Evolutionary conservation across 345 rosid species (phyloP).

Genomic region (Euphorbia pulcherrima): DNA sequence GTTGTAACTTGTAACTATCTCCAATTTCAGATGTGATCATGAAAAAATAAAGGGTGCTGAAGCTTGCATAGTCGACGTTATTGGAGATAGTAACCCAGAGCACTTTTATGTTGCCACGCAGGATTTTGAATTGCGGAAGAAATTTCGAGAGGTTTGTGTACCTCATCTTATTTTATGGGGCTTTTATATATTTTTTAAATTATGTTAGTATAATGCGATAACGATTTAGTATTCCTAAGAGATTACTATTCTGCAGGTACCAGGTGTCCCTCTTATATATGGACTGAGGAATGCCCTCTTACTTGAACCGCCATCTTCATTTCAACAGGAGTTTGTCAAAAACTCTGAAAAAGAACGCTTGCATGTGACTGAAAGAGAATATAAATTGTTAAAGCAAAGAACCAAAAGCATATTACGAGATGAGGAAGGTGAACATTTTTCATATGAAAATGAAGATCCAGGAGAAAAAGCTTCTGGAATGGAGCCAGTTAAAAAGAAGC

Average conservation of each 20-base stretch:
- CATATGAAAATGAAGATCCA: constrained; percentile 37
- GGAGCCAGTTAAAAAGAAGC: constrained; percentile 21
- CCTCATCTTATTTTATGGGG: background rate
- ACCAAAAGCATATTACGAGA: constrained; percentile 33
- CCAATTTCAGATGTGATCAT: constrained; percentile 66
- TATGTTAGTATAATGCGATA: background rate
- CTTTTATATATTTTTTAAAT: background rate
- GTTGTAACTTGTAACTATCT: background rate
- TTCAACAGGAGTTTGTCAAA: constrained; percentile 59
- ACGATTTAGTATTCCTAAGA: background rate
- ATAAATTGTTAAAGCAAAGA: constrained; percentile 38
- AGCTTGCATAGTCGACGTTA: constrained; percentile 56
- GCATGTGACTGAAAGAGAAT: constrained; percentile 48
- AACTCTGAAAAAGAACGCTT: constrained; percentile 54
- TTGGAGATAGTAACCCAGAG: constrained; percentile 56
- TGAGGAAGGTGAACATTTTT: constrained; percentile 20
- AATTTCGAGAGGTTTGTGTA: constrained; percentile 55
- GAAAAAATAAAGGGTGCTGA: constrained; percentile 60
- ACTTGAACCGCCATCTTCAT: constrained; percentile 72
- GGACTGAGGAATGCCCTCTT: constrained; percentile 69
- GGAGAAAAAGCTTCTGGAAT: constrained; percentile 23
- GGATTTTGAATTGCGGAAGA: constrained; percentile 61
- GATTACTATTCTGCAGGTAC: constrained; percentile 47
- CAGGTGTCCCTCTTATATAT: constrained; percentile 72
- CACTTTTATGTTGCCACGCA: constrained; percentile 90